These are phyloP conservation scores for Mrakia gelida DNA, from an alignment of 768 basidiomycete genomes.

Conservation along the genomic window DNA sequence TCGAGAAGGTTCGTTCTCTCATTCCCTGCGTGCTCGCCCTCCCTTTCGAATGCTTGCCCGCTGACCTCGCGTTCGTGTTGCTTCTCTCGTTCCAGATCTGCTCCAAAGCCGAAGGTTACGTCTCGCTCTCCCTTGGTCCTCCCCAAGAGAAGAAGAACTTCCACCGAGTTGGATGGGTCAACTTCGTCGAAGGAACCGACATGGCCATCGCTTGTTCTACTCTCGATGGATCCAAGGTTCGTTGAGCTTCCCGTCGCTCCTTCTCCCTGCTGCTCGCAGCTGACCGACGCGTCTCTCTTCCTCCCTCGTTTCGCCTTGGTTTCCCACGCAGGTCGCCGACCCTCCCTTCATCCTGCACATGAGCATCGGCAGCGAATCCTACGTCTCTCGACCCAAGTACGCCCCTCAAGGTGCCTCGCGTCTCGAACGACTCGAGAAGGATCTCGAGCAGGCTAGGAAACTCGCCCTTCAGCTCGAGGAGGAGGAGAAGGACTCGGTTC, in stretches of 20 bases:
- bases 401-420: constrained; percentile 77
- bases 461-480: constrained; percentile 72
- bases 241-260: not conserved
- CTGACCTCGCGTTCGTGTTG: not conserved
- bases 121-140: constrained; percentile 85
- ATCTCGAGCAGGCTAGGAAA: constrained; percentile 67
- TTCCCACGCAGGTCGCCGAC: not conserved
- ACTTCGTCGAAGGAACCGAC: constrained; percentile 77
- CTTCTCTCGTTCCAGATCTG: constrained; percentile 56
- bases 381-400: constrained; percentile 65
- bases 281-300: not conserved
- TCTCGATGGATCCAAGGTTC: constrained; percentile 57
- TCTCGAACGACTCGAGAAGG: constrained; percentile 74
- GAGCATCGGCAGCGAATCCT: constrained; percentile 57
- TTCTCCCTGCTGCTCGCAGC: not conserved
- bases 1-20: constrained; percentile 68
- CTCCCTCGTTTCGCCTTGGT: not conserved
- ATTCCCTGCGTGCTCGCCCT: constrained; percentile 11
- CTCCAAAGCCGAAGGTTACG: constrained; percentile 68
- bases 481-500: constrained; percentile 44
- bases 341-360: constrained; percentile 15
- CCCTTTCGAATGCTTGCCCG: too few relatives aligned
- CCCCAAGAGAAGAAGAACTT: constrained; percentile 89
- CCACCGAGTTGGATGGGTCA: constrained; percentile 91
- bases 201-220: constrained; percentile 68